Percentiles rank a stretch among this genome's conserved stretches.
phyloP scores from a whole-genome alignment of 305 asterid genomes.

The Solanum hybrid region DNA sequence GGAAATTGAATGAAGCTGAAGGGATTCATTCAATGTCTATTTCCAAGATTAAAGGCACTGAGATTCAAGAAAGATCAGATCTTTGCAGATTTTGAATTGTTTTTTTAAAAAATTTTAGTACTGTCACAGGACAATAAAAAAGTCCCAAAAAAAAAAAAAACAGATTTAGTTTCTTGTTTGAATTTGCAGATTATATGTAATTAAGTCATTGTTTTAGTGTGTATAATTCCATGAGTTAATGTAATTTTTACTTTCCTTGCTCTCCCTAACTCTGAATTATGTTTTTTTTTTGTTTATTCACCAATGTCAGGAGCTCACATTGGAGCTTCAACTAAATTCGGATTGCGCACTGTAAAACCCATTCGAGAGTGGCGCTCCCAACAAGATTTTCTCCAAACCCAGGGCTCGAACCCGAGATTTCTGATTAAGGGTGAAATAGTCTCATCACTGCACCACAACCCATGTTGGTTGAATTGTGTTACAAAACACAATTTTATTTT shows the following conservation, averaged over 20 bases:
- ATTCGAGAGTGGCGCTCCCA: rapidly evolving
- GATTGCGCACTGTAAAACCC: background rate
- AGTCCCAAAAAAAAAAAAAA: background rate
- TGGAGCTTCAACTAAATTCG: background rate
- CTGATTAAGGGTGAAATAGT: background rate
- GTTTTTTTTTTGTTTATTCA: background rate
- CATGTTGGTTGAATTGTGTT: background rate
- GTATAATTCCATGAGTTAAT: background rate
- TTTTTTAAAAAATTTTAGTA: background rate
- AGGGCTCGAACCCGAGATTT: background rate
- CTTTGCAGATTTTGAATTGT: slow-evolving; percentile 15
- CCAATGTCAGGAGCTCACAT: background rate
- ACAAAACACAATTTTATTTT: background rate
- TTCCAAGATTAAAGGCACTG: slow-evolving; percentile 13
- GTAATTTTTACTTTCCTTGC: background rate
- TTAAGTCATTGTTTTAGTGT: background rate
- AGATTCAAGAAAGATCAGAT: slow-evolving; percentile 16
- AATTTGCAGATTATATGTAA: background rate
- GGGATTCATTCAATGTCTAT: slow-evolving; percentile 8
- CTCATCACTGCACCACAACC: background rate
- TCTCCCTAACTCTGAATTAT: background rate
- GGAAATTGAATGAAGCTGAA: slow-evolving; percentile 5
- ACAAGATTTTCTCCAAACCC: too few relatives aligned
- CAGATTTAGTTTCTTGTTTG: background rate
- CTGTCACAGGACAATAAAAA: background rate